Evolutionary conservation across 768 basidiomycete species (phyloP), one percentile per base, ranked within the genome.

Genomic region (Coprinellus micaceus): DNA sequence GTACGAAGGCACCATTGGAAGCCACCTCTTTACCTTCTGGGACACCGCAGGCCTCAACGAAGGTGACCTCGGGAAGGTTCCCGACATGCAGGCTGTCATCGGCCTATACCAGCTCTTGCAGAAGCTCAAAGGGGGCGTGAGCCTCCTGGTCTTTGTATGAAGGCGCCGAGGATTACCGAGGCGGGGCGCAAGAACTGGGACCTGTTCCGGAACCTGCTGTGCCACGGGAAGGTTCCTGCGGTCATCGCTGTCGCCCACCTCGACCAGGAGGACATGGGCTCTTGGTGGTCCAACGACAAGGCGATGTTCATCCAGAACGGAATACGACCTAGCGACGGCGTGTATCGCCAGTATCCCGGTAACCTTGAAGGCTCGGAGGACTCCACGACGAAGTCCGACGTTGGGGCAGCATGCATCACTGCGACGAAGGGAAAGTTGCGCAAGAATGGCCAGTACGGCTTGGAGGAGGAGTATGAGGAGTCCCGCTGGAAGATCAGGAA

Each of bases 121-220:
- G 13, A 67, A 61, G 9, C 64, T 79, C 15, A 53, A 68, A 1
- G 64, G 63, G 10, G 74, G 77, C 17, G 58, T 79, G 52, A 69
- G 66, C 63, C 66, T 79, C 33, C 71, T 79, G 36, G 58, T 78
- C 6, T 70, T 60, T 70, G 71, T 43, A 71, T 76, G 60, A 71
- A 71, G 5, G 74, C 69, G n/a, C 69, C 76, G 13, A 65, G 74
- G 56, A 66, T 76, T 54, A 65, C 63, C 48, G 65, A 68, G 22
- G 61, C 68, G 2, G 56, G 69, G 28, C 64, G 69, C 41, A 66
- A 69, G 40, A 79, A 77, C 48, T 78, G 76, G 66, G 63, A 64
- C 29, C 58, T 76, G 28, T 74, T 77, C 58, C 17, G 59, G 49
- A 66, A 74, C 11, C 67, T 72, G 17, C 69, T 78, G n/a, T 77